Conservation (phyloP, 1,284 basidiomycete genomes). For the Mycosarcoma mackinlayi region DNA sequence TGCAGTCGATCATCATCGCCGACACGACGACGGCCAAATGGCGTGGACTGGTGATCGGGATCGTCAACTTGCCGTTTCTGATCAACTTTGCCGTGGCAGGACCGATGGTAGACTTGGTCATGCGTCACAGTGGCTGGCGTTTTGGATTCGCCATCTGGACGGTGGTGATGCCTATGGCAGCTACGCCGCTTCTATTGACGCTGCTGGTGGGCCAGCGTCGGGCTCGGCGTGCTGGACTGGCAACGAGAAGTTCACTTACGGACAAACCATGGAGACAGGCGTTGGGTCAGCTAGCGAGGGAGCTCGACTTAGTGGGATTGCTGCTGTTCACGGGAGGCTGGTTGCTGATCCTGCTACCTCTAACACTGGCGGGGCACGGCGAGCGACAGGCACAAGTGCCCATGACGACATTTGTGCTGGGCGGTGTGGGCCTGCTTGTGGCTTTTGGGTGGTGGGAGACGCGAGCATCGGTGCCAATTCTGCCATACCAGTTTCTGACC, state of each 20-base stretch:
- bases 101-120: constrained; percentile 76
- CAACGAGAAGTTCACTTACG: constrained; percentile 33
- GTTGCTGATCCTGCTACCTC: constrained; percentile 75
- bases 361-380: constrained; percentile 72
- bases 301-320: constrained; percentile 78
- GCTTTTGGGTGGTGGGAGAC: constrained; percentile 70
- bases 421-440: constrained; percentile 69
- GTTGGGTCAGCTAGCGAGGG: constrained; percentile 61
- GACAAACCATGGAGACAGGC: constrained; percentile 41
- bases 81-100: constrained; percentile 73
- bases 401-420: constrained; percentile 59
- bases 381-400: constrained; percentile 32
- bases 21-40: constrained; percentile 83
- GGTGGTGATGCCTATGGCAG: constrained; percentile 59
- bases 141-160: constrained; percentile 77
- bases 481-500: constrained; percentile 69
- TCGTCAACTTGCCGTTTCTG: constrained; percentile 76
- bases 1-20: constrained; percentile 72
- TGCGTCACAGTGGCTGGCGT: constrained; percentile 74
- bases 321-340: constrained; percentile 74
- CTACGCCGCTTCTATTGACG: constrained; percentile 61
- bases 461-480: constrained; percentile 70
- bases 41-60: constrained; percentile 77
- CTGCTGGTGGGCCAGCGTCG: constrained; percentile 59
- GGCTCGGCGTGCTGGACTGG: constrained; percentile 50